Conservation (phyloP, 768 basidiomycete genomes). For the Chlorophyllum brunneum region DNA sequence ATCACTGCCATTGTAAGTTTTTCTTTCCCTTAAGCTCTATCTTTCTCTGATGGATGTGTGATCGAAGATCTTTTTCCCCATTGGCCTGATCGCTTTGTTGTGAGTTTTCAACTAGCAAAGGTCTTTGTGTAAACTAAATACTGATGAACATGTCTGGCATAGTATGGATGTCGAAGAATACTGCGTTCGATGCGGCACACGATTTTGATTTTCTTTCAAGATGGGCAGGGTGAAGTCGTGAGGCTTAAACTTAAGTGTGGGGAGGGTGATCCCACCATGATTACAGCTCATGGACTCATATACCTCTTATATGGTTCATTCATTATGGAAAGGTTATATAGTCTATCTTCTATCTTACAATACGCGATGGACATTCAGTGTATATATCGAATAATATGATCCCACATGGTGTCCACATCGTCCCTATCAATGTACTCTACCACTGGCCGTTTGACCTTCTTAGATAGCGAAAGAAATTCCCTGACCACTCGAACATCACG, state of each 20-base stretch:
- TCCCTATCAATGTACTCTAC: neutral
- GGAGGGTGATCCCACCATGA: no score
- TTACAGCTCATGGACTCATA: no score
- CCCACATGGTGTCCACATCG: neutral
- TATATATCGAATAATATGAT: constrained; percentile 1
- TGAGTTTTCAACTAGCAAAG: neutral
- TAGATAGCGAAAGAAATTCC: neutral
- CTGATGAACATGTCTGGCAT: neutral
- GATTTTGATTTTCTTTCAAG: neutral
- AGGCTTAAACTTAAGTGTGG: neutral
- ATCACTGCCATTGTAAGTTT: constrained; percentile 23
- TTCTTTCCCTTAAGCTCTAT: neutral
- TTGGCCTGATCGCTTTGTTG: constrained; percentile 10
- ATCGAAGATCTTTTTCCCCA: constrained; percentile 5
- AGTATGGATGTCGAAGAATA: constrained; percentile 11
- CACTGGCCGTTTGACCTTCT: neutral
- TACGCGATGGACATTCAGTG: neutral
- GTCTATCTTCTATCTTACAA: neutral
- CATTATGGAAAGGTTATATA: neutral
- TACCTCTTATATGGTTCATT: neutral
- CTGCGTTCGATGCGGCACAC: constrained; percentile 7
- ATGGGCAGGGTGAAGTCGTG: neutral
- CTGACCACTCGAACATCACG: neutral
- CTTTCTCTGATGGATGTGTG: neutral
- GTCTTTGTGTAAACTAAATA: no score